Evolutionary conservation across 805 yeast species (phyloP).

Genomic region (Candida suzukii): DNA sequence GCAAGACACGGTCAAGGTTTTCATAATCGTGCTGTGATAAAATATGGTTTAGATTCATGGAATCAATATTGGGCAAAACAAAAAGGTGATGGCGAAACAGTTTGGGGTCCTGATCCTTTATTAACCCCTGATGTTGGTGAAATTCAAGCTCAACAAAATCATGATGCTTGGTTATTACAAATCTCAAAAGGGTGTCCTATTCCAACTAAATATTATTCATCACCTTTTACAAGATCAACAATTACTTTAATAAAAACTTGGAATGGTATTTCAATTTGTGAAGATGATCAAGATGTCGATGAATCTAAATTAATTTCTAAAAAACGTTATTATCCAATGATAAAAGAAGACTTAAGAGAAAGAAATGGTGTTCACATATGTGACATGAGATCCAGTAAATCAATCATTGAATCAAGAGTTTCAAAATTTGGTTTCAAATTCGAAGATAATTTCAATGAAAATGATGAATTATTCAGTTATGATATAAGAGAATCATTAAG

Average conservation of each 20-base stretch:
- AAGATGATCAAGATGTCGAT: constrained; percentile 18
- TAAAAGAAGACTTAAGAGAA: constrained; percentile 49
- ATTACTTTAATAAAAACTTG: constrained; percentile 49
- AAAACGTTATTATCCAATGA: constrained; percentile 16
- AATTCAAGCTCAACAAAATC: constrained; percentile 46
- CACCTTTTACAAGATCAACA: constrained; percentile 61
- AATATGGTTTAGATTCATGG: constrained; percentile 57
- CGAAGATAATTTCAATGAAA: constrained; percentile 39
- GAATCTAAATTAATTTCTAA: constrained; percentile 8
- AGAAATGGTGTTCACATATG: constrained; percentile 55
- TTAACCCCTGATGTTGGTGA: constrained; percentile 46
- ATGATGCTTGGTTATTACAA: constrained; percentile 36
- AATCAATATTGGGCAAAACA: constrained; percentile 42
- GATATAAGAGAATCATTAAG: constrained; percentile 40
- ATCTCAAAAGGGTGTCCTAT: constrained; percentile 41
- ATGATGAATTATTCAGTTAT: constrained; percentile 39
- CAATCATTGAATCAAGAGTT: constrained; percentile 31
- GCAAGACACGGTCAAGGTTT: constrained; percentile 70
- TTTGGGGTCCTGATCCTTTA: constrained; percentile 56
- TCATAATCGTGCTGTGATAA: constrained; percentile 49
- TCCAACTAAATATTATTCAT: constrained; percentile 50
- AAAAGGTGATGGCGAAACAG: constrained; percentile 46
- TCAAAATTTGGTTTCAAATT: constrained; percentile 33
- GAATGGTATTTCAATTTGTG: constrained; percentile 29
- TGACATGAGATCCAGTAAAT: constrained; percentile 44